Evolutionary conservation across 805 yeast genomes (phyloP).

Genomic region (Wickerhamiella allomyrinae): DNA sequence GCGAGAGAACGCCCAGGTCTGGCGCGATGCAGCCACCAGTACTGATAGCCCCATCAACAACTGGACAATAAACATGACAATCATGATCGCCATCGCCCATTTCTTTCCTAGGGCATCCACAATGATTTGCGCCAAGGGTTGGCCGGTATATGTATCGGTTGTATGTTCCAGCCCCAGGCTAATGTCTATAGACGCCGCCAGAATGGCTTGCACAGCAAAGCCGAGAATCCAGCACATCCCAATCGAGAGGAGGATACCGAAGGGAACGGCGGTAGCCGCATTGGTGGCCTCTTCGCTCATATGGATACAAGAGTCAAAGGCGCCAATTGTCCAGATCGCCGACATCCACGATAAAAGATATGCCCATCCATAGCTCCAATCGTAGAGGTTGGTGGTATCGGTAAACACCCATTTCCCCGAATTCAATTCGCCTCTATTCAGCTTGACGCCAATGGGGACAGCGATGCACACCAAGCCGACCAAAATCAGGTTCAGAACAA

Average conservation of each 20-base stretch:
- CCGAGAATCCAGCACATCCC: slow-evolving; percentile 44
- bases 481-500: slow-evolving; percentile 37
- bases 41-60: slow-evolving; percentile 54
- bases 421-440: slow-evolving; percentile 27
- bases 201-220: slow-evolving; percentile 38
- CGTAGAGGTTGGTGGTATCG: slow-evolving; percentile 31
- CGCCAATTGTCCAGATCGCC: slow-evolving; percentile 62
- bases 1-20: slow-evolving; percentile 62
- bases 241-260: slow-evolving; percentile 48
- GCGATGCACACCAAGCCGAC: slow-evolving; percentile 47
- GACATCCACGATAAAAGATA: slow-evolving; percentile 43
- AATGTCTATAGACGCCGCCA: slow-evolving; percentile 32
- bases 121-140: slow-evolving; percentile 51
- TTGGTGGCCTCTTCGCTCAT: slow-evolving; percentile 56
- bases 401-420: slow-evolving; percentile 43
- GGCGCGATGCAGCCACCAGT: slow-evolving; percentile 52
- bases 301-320: slow-evolving; percentile 59
- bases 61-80: slow-evolving; percentile 43
- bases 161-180: slow-evolving; percentile 30
- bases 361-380: slow-evolving; percentile 49
- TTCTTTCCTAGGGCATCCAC: slow-evolving; percentile 46
- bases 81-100: slow-evolving; percentile 52
- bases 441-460: slow-evolving; percentile 39
- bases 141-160: slow-evolving; percentile 34
- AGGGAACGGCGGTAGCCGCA: slow-evolving; percentile 48